Conservation (phyloP, 108 stramenopile species). For the Skeletonema marinoi region DNA sequence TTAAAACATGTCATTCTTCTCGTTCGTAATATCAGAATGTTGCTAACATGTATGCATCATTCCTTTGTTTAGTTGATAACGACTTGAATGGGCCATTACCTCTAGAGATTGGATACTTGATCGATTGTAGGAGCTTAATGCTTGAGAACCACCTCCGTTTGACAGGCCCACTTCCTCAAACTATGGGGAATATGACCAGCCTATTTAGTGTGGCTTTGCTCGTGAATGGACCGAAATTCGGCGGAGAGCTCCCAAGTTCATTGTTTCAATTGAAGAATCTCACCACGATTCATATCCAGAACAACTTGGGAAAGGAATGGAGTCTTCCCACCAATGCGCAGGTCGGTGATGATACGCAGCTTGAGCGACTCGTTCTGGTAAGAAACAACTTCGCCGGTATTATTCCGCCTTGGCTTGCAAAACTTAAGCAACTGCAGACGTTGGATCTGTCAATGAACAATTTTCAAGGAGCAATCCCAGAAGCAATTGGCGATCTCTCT, state of each 20-base stretch:
- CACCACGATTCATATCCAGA: neutral
- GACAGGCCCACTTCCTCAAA: neutral
- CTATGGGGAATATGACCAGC: neutral
- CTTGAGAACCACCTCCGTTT: neutral
- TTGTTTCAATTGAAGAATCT: neutral
- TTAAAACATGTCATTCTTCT: no score
- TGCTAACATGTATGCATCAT: no score
- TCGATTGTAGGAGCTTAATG: neutral
- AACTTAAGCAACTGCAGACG: neutral
- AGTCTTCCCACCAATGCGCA: neutral
- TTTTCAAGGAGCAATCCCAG: neutral
- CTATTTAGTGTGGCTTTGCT: neutral
- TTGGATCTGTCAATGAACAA: neutral
- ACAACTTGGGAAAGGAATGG: neutral
- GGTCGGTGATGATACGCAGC: neutral
- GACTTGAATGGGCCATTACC: slow-evolving; percentile 45
- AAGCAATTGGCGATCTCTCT: neutral
- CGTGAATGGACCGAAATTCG: slow-evolving; percentile 3
- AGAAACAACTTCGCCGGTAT: neutral
- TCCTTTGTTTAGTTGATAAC: slow-evolving; percentile 9
- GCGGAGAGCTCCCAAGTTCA: neutral
- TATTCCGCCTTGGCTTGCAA: neutral
- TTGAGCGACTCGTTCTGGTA: neutral
- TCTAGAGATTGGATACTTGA: slow-evolving; percentile 25
- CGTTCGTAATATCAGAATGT: no score